Conservation (phyloP, 2,329 filamentous ascomycete genomes). For the Hymenoscyphus salicellus region DNA sequence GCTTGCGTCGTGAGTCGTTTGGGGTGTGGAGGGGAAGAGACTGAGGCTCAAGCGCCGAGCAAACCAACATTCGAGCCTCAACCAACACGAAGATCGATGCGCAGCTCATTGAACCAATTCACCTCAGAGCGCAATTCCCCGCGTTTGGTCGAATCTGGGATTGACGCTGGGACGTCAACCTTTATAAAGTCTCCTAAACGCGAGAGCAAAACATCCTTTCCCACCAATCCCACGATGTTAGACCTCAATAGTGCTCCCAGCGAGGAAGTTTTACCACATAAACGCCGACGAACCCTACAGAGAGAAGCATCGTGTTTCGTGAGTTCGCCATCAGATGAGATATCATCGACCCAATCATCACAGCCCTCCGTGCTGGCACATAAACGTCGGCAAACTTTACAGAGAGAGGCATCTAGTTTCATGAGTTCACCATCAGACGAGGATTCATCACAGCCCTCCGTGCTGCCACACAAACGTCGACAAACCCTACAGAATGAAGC, state of each 20-base stretch:
- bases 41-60: neutral
- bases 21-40: too few relatives aligned
- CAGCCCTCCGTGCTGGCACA: conserved; percentile 14
- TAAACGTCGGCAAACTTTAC: conserved; percentile 7
- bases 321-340: conserved; percentile 14
- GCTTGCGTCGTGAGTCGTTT: too few relatives aligned
- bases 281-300: conserved; percentile 9
- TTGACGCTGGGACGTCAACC: neutral
- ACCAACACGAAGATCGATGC: neutral
- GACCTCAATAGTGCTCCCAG: neutral
- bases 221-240: neutral
- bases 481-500: conserved; percentile 15
- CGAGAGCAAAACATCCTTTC: neutral
- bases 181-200: neutral
- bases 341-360: conserved; percentile 25
- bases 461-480: conserved; percentile 1
- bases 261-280: conserved; percentile 1
- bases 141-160: neutral
- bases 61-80: neutral
- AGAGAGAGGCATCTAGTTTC: conserved; percentile 17
- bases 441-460: conserved; percentile 17
- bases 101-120: neutral
- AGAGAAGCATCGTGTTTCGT: conserved; percentile 16
- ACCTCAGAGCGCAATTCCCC: neutral
- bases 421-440: conserved; percentile 14